phyloP scores from a whole-genome alignment of 2,329 filamentous ascomycete genomes.

The Fusarium pseudograminearum region DNA sequence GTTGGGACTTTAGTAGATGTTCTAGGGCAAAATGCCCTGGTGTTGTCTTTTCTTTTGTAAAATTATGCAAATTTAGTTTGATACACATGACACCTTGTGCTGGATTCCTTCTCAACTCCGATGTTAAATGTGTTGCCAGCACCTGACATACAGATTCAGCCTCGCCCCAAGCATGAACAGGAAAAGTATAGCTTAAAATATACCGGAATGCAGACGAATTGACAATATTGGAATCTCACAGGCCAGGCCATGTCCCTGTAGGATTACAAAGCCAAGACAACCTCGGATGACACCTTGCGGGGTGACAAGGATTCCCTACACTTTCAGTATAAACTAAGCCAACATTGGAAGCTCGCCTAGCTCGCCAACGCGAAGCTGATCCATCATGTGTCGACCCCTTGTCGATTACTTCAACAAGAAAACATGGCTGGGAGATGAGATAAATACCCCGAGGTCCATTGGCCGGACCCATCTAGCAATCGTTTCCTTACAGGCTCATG shows the following conservation, averaged over 20 bases:
- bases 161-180: background rate
- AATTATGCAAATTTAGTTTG: background rate
- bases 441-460: conserved; percentile 21
- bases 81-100: background rate
- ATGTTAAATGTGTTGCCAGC: background rate
- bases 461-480: background rate
- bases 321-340: conserved; percentile 24
- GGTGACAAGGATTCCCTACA: conserved; percentile 34
- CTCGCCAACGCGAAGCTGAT: conserved; percentile 7
- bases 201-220: background rate
- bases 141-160: background rate
- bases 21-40: background rate
- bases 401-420: conserved; percentile 10
- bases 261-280: conserved; percentile 13
- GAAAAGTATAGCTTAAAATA: background rate
- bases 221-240: conserved; percentile 13
- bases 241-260: conserved; percentile 6
- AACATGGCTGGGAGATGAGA: conserved; percentile 8
- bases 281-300: conserved; percentile 34
- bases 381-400: conserved; percentile 11
- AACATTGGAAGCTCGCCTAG: conserved; percentile 24
- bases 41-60: fast-evolving
- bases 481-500: background rate
- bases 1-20: background rate
- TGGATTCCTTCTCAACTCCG: background rate